A percentile compares a stretch with the other conserved stretches of the same genome.
phyloP scores from a whole-genome alignment of 352 stramenopile genomes.

The Globisporangium irregulare region DNA sequence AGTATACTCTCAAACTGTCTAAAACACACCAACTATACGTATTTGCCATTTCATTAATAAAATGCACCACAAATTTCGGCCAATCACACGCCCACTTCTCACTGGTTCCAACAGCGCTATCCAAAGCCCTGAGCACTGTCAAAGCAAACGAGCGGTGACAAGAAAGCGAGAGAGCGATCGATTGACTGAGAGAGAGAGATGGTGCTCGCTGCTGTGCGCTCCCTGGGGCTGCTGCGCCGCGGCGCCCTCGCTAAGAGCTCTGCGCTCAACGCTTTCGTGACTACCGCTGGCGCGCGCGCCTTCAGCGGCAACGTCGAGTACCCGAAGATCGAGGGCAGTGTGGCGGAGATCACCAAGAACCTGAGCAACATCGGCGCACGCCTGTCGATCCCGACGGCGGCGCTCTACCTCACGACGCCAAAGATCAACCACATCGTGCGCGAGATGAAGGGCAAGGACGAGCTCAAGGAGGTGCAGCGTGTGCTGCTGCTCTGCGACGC shows the following conservation, averaged over 20 bases:
- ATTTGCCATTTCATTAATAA: neutral
- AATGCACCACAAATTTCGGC: neutral
- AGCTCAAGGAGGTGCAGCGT: conserved; percentile 65
- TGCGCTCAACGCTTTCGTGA: neutral
- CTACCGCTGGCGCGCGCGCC: conserved; percentile 24
- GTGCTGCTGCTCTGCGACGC: conserved; percentile 73
- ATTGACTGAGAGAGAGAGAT: conserved; percentile 10
- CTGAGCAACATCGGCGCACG: conserved; percentile 70
- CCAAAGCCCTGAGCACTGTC: neutral
- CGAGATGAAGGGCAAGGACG: conserved; percentile 73
- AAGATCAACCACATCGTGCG: conserved; percentile 85
- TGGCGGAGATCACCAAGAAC: conserved; percentile 64
- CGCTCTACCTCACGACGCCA: conserved; percentile 75
- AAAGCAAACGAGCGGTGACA: conserved; percentile 8
- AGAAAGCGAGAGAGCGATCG: conserved; percentile 3
- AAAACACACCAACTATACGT: neutral
- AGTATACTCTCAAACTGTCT: too few species aligned
- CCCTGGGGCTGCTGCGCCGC: conserved; percentile 16
- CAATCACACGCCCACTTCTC: neutral
- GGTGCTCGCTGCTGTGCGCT: conserved; percentile 20
- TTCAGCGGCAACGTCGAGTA: conserved; percentile 86
- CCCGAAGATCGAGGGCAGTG: conserved; percentile 71
- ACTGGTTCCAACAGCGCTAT: conserved; percentile 4
- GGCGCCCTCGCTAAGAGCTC: conserved; percentile 4
- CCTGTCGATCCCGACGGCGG: conserved; percentile 72